phyloP scores from a whole-genome alignment of 345 rosid genomes.

The Microcos paniculata region DNA sequence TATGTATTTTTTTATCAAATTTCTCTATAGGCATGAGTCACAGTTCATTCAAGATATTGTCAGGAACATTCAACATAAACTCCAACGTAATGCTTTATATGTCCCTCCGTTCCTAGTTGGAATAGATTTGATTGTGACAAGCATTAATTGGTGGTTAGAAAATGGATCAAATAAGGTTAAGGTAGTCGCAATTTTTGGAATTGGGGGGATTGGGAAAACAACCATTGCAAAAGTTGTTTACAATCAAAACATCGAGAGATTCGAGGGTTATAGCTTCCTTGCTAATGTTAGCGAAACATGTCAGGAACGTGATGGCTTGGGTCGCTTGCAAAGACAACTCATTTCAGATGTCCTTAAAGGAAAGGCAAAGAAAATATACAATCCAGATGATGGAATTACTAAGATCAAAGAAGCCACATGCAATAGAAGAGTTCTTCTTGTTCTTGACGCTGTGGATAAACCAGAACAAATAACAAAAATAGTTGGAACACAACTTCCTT shows the following conservation, averaged over 20 bases:
- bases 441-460: conserved; percentile 12
- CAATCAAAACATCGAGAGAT: conserved; percentile 4
- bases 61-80: background rate
- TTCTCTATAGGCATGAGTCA: background rate
- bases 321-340: conserved; percentile 22
- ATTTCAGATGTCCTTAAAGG: conserved; percentile 19
- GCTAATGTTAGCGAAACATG: conserved; percentile 23
- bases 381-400: background rate
- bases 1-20: no score
- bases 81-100: background rate
- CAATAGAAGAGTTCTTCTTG: conserved; percentile 1
- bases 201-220: background rate
- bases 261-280: conserved; percentile 30
- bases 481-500: background rate
- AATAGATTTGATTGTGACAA: no score
- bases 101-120: background rate
- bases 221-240: background rate
- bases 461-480: background rate
- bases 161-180: background rate
- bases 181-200: background rate
- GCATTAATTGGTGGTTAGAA: background rate
- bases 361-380: background rate
- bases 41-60: background rate
- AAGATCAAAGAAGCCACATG: conserved; percentile 1
- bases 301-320: conserved; percentile 13